Base-by-base conservation (phyloP, 306 rosid species). In the Sicyos baderoa region DNA sequence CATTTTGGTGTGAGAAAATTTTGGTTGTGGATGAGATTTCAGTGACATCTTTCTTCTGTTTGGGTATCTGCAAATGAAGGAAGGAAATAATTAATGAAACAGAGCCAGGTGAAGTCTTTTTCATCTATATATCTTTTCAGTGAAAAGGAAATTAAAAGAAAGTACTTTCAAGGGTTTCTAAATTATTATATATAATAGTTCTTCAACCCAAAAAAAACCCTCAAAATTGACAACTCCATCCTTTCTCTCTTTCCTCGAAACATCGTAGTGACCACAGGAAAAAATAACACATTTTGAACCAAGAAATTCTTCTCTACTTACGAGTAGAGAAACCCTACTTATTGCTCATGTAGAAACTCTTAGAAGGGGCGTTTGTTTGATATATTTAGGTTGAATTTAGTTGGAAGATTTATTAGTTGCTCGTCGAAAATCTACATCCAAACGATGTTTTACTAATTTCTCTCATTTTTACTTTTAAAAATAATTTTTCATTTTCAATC, bases 71-170 rank as follows among this genome's bases (percentile, higher is more conserved):
- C 4, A 15, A 40, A 63, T 42, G 70, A 63, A 59, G 32, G 56
- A 53, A 55, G 5, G 1, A 14, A 61, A n/a, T n/a, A 22, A 18
- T 9, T 10, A 22, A 55, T 23, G 35, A 19, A 59, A 18, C 17
- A 62, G 52, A 40, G n/a, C 10, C 14, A 65, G 19, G 54, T 65
- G 54, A 65, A 19, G 71, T 65, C 71, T 13, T 65, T 65, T 45
- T 65, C 71, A 11, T 44, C 15, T 6, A 6, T 44, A 37, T 63
- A 25, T 25, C 52, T 44, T 64, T 64, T 65, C 71, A 64, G 18
- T 19, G 35, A 64, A 64, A 64, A 25, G 45, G 35, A 42, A 42
- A 64, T 25, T 25, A 1, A 25, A 64, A 2, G n/a, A 4, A 40
- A 18, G 6, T 64, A 64, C 27, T 64, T 64, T 64, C 17, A 16